Evolutionary conservation across 345 rosid species (phyloP), one percentile per base, ranked within the genome.

Genomic region (Theobroma cacao): DNA sequence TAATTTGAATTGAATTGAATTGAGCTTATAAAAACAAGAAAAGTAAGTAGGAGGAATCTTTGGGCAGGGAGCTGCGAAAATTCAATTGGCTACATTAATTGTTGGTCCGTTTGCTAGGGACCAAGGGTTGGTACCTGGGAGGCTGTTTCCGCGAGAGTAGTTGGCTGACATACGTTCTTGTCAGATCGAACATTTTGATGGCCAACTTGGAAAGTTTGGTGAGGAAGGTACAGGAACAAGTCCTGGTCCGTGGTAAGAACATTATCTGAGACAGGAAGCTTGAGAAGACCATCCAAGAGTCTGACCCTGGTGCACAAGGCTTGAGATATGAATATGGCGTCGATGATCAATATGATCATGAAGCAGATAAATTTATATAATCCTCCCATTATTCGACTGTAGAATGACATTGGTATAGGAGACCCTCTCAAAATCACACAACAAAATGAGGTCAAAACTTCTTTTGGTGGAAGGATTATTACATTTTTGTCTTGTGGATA

Each of bases 81-180:
- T 43, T 79, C 74, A 84, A 48, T 70, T 52, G 5, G 58, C 31
- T 24, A 30, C 34, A n/a, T n/a, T n/a, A 45, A 43, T 66, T 58
- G 82, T 85, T 81, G 74, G 38, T 64, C 56, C 82, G 38, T 60
- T 76, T 63, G 79, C 88, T 83, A 11, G 85, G 88, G 61, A 83
- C 18, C 73, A 80, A 64, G 7, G 72, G 55, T 65, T 48, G 68
- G 15, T 68, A 77, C 62, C 68, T 66, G 24, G 22, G 2, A 18
- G 4, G 28, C 22, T 33, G 28, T 78, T 64, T 33, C 56, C 18
- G 33, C 36, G 41, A 17, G 40, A 10, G 11, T 15, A 9, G 26
- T 5, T 41, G 4, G 45, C 30, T 62, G 13, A 14, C 30, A 20
- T 40, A n/a, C n/a, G n/a, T 41, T 72, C 66, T 31, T 71, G 61